Conservation (phyloP, 2,329 filamentous ascomycete genomes). For the Penicillium capsulatum region DNA sequence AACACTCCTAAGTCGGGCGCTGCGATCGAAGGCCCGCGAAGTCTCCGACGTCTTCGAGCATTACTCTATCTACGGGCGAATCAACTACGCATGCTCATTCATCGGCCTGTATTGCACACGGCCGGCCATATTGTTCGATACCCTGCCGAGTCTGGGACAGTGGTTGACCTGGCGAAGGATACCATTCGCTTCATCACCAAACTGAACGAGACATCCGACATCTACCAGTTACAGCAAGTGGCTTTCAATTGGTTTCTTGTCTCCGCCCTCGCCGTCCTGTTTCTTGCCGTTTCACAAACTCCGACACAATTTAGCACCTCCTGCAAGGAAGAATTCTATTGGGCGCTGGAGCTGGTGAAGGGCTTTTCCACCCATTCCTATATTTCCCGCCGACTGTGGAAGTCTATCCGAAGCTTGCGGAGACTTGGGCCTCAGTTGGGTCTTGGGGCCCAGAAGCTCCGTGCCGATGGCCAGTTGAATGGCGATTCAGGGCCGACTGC, state of each 20-base stretch:
- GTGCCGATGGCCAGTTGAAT: slow-evolving; percentile 3
- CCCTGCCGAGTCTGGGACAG: slow-evolving; percentile 64
- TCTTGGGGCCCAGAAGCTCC: slow-evolving; percentile 36
- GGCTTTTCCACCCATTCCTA: slow-evolving; percentile 58
- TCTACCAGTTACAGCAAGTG: slow-evolving; percentile 59
- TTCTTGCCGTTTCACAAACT: slow-evolving; percentile 60
- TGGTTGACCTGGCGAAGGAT: slow-evolving; percentile 61
- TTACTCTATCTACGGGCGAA: slow-evolving; percentile 84
- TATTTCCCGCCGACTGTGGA: slow-evolving; percentile 60
- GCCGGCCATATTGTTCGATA: slow-evolving; percentile 71
- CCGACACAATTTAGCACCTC: slow-evolving; percentile 55
- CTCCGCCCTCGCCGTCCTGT: slow-evolving; percentile 58
- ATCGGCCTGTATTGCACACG: slow-evolving; percentile 77
- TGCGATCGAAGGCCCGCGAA: slow-evolving; percentile 51
- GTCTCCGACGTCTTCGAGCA: slow-evolving; percentile 68
- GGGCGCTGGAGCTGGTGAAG: slow-evolving; percentile 60
- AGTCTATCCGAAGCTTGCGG: slow-evolving; percentile 57
- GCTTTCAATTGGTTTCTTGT: slow-evolving; percentile 64
- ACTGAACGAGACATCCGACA: slow-evolving; percentile 57
- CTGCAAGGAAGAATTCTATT: slow-evolving; percentile 62
- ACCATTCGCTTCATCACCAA: slow-evolving; percentile 58
- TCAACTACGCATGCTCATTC: slow-evolving; percentile 82
- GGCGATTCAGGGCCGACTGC: not conserved
- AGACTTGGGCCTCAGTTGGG: slow-evolving; percentile 59
- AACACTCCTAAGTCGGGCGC: slow-evolving; percentile 40